Evolutionary conservation across 169 alveolate species (phyloP), one percentile per base, ranked within the genome.

Genomic region (Plasmodium berghei): DNA sequence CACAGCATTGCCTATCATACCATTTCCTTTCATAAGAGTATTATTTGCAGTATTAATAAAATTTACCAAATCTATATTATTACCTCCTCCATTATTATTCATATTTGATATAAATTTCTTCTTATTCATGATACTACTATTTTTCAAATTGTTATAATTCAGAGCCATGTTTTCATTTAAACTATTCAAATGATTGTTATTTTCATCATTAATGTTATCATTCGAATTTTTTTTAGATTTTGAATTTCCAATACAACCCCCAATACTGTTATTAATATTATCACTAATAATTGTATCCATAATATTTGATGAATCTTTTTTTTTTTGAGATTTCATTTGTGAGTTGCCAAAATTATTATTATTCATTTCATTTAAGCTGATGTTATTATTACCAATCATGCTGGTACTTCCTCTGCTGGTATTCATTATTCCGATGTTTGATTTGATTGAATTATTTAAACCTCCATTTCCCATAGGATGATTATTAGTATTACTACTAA

Each of bases 71-170:
- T 18, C 46, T 3, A 12, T 18, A 18, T 61, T 24, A 18, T 16
- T 61, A 22, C 42, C 20, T n/a, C 70, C 22, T n/a, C 70, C 22
- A 18, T 54, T 16, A 54, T 54, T 54, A 54, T 54, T 54, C 16
- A n/a, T 54, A 54, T 54, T 54, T 54, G 62, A 54, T 54, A 54
- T 5, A 54, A 5, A 16, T 54, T 18, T 54, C 16, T 54, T 54
- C 22, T 54, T 54, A 54, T 54, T n/a, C 62, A 54, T 54, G 42
- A 9, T 55, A 54, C 54, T 69, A 16, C 26, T 69, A 14, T 55
- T 54, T 20, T 9, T 69, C 14, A 42, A 49, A 22, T 42, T 46
- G n/a, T 54, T 64, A 48, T 4, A 6, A 9, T 64, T 64, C 73
- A 64, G 52, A 24, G 9, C 9, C 45, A 34, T 34, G 42, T 34